Conservation (phyloP, 2,329 filamentous ascomycete species). For the Shiraia sp. region DNA sequence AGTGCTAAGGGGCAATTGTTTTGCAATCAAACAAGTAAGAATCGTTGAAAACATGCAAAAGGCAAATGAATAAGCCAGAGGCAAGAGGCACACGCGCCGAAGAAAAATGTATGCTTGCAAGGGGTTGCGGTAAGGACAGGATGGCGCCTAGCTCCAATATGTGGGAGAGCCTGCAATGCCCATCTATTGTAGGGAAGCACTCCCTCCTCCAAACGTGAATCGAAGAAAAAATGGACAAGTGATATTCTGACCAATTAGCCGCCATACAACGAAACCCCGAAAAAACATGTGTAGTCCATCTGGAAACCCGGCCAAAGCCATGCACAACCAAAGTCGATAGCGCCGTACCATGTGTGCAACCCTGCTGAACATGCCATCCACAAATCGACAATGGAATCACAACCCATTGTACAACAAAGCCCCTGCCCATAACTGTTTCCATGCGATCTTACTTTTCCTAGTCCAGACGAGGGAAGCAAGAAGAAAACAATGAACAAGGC, state of each 20-base stretch:
- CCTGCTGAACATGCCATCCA: constrained; percentile 17
- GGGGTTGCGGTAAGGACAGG: constrained; percentile 38
- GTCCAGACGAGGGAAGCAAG: constrained; percentile 19
- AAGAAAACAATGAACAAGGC: constrained; percentile 13
- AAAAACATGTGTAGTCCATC: constrained; percentile 22
- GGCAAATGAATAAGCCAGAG: too few species aligned
- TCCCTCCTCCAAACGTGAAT: constrained; percentile 11
- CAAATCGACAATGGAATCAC: constrained; percentile 7
- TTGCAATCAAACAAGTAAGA: too few species aligned
- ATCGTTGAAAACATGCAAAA: too few species aligned
- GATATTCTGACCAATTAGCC: constrained; percentile 23
- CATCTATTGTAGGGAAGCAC: constrained; percentile 26
- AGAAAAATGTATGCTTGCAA: constrained; percentile 10
- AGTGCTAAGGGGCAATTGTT: not conserved
- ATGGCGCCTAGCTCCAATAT: constrained; percentile 28
- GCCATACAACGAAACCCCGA: constrained; percentile 27
- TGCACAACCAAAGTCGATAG: constrained; percentile 29
- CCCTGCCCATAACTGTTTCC: constrained; percentile 10
- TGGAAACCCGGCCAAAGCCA: constrained; percentile 30
- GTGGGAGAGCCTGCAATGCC: constrained; percentile 26
- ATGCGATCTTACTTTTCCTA: constrained; percentile 23
- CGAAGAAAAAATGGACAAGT: constrained; percentile 11
- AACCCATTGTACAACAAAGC: constrained; percentile 13
- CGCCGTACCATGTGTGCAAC: constrained; percentile 36
- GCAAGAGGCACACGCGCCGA: constrained; percentile 25